phyloP scores from a whole-genome alignment of 352 stramenopile genomes.

The Pythium phragmitis region DNA sequence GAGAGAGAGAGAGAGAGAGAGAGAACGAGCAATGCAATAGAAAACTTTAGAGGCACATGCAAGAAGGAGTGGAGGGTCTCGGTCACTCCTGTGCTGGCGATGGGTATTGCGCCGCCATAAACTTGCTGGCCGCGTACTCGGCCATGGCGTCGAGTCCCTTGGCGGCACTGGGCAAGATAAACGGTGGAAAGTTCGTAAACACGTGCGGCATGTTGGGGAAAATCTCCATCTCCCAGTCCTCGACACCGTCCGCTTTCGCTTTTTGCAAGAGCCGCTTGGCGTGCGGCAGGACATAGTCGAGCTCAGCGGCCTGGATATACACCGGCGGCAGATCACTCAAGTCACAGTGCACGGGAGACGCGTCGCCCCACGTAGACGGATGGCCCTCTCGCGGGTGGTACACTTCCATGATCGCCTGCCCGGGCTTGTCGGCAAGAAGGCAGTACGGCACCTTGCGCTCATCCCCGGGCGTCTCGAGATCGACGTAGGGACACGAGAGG shows the following conservation, averaged over 20 bases:
- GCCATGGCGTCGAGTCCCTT: slow-evolving; percentile 27
- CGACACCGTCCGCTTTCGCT: slow-evolving; percentile 15
- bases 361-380: slow-evolving; percentile 23
- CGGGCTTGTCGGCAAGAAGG: slow-evolving; percentile 16
- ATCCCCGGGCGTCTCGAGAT: slow-evolving; percentile 31
- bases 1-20: neutral
- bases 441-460: slow-evolving; percentile 26
- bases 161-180: slow-evolving; percentile 17
- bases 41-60: neutral
- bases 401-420: slow-evolving; percentile 9
- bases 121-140: slow-evolving; percentile 14
- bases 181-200: slow-evolving; percentile 27
- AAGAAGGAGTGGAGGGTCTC: too few relatives aligned
- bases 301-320: slow-evolving; percentile 24
- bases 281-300: slow-evolving; percentile 25
- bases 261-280: slow-evolving; percentile 19
- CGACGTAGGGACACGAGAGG: slow-evolving; percentile 36
- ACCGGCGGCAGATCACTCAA: slow-evolving; percentile 17
- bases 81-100: too few relatives aligned
- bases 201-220: slow-evolving; percentile 25
- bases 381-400: slow-evolving; percentile 23
- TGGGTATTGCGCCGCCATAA: neutral
- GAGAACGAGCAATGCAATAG: neutral
- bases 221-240: slow-evolving; percentile 23
- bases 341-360: slow-evolving; percentile 25